Evolutionary conservation across 306 rosid genomes (phyloP), one percentile per base, ranked within the genome.

Genomic region (Prunus mume): DNA sequence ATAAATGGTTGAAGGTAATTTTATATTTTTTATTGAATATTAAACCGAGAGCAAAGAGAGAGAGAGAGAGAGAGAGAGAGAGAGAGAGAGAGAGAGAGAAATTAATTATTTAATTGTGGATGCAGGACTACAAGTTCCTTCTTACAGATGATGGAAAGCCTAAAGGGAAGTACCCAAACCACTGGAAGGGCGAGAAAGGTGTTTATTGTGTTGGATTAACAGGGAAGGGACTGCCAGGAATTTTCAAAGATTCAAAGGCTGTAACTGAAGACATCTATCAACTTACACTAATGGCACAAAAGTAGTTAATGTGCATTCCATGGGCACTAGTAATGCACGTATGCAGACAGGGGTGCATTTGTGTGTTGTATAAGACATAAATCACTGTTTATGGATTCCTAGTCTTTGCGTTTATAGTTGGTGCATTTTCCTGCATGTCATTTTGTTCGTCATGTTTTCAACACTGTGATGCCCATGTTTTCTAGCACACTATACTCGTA

Each of bases 131-230:
- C 81, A 88, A 79, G 27, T 75, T 68, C 65, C 86, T 90, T 58
- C 34, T 92, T 47, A 73, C 78, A 17, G 84, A 85, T 5, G 87
- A 87, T 71, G 96, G 95, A 12, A 19, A 90, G 47, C 75, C 93
- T 0, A 86, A 84, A 73, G 81, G 49, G 0, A 65, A 63, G 27
- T 72, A 52, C 70, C 91, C 91, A 1, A 24, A 60, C 5, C 91
- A 91, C 24, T 90, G 96, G 96, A 92, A 85, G 65, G 97, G 95
- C 6, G 71, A 76, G 41, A 87, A 85, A 5, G 90, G 91, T 28
- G 76, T 88, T 10, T 90, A 88, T 19, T 92, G 93, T 19, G 85
- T 78, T 54, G 91, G 96, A 8, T 32, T 92, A 1, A 51, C 88
- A 50, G 84, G 88, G 62, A 88, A 63, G 55, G 97, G 96, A 12